phyloP scores from a whole-genome alignment of 176 grass and related monocot genomes.

The Oryza glumipatula region DNA sequence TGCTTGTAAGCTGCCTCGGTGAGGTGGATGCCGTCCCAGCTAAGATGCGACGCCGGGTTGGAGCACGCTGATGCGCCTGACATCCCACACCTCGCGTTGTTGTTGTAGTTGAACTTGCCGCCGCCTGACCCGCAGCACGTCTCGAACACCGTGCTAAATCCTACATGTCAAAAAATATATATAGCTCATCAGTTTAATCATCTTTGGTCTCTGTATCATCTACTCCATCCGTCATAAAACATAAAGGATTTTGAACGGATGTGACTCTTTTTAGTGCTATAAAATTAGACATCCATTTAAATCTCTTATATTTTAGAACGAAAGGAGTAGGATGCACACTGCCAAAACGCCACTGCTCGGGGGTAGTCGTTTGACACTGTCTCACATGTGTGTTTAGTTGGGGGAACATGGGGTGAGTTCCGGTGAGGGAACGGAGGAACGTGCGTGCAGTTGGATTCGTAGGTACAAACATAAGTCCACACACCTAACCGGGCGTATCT shows the following conservation, averaged over 20 bases:
- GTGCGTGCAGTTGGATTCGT: not conserved
- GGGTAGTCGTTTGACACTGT: not conserved
- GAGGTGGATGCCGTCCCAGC: conserved; percentile 88
- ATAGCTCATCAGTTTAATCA: not conserved
- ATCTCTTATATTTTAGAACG: no score
- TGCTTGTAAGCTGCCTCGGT: conserved; percentile 64
- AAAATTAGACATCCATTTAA: no score
- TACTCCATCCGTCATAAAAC: no score
- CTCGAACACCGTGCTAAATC: conserved; percentile 55
- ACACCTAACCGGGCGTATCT: not conserved
- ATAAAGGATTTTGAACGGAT: no score
- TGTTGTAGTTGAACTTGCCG: conserved; percentile 69
- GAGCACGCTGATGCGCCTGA: conserved; percentile 51
- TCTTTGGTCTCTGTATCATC: no score
- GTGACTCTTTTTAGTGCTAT: no score
- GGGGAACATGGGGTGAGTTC: not conserved
- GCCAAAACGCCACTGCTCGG: no score
- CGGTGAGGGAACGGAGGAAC: not conserved
- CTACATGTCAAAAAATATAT: conserved; percentile 11
- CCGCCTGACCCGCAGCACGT: conserved; percentile 62
- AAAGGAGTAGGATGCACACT: no score
- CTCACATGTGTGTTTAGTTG: not conserved
- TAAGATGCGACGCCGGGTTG: conserved; percentile 57
- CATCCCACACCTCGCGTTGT: conserved; percentile 54
- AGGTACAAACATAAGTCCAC: not conserved